These are phyloP conservation scores for Wickerhamiella bombiphila DNA, from an alignment of 805 yeast species.

Conservation along the genomic window DNA sequence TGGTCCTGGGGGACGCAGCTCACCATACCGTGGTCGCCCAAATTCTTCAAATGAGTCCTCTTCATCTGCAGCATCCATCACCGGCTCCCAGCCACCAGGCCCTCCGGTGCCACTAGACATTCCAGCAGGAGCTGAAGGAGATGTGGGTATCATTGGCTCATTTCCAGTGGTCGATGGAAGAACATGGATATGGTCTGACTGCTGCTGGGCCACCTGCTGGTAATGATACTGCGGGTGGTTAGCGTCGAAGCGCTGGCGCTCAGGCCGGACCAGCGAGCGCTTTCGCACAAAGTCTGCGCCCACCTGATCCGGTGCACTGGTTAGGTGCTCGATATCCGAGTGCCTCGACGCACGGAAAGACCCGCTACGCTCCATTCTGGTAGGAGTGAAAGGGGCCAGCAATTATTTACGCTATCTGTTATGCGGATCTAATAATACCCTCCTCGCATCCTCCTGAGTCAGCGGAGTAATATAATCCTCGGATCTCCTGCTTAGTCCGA, in stretches of 20 bases:
- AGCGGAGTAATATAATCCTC: no score
- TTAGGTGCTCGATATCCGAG: conserved; percentile 6
- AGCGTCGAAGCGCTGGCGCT: conserved; percentile 52
- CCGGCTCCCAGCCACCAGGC: no score
- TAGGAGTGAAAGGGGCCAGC: no score
- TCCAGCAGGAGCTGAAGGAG: not conserved
- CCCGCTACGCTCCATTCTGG: conserved; percentile 14
- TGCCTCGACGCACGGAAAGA: conserved; percentile 8
- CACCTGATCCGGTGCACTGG: conserved; percentile 3
- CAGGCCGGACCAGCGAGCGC: conserved; percentile 70
- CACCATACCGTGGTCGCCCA: conserved; percentile 2
- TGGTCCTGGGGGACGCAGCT: not conserved
- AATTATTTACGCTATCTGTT: no score
- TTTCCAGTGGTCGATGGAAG: conserved; percentile 59
- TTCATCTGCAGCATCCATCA: no score
- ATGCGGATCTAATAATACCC: no score
- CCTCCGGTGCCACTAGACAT: not conserved
- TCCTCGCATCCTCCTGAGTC: no score
- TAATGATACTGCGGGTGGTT: conserved; percentile 67
- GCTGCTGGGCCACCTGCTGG: conserved; percentile 55
- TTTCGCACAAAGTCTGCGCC: conserved; percentile 27
- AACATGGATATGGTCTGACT: conserved; percentile 39
- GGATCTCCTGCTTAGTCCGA: no score
- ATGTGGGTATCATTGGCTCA: conserved; percentile 32
- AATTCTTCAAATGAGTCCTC: no score